phyloP scores from a whole-genome alignment of 2,329 filamentous ascomycete genomes.

The Huntiella decipiens region DNA sequence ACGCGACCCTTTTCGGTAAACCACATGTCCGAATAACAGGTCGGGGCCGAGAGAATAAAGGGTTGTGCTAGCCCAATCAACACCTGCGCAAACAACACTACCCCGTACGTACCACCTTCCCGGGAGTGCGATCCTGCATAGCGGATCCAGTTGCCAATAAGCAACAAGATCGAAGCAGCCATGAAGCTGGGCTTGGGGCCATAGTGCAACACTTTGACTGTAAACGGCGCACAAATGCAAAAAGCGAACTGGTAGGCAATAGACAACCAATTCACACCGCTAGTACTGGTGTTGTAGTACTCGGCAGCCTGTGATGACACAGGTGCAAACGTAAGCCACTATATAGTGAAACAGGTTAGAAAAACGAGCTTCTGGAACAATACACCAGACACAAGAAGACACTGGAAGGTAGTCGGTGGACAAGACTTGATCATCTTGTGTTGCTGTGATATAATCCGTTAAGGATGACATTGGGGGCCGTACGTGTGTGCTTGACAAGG shows the following conservation, averaged over 20 bases:
- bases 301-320: conserved; percentile 53
- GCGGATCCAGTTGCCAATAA: conserved; percentile 81
- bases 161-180: conserved; percentile 48
- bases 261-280: conserved; percentile 79
- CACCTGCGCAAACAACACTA: conserved; percentile 82
- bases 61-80: conserved; percentile 78
- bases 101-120: conserved; percentile 45
- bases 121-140: conserved; percentile 45
- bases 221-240: conserved; percentile 48
- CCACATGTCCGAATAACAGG: conserved; percentile 85
- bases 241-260: conserved; percentile 80
- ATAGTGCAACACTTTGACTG: conserved; percentile 59
- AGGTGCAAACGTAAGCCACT: conserved; percentile 88
- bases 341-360: conserved; percentile 3
- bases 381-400: background rate
- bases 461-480: background rate
- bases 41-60: conserved; percentile 76
- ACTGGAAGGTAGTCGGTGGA: background rate
- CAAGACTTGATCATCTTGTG: background rate
- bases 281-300: conserved; percentile 59
- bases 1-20: conserved; percentile 62
- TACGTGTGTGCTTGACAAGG: no score
- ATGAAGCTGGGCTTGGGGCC: conserved; percentile 67
- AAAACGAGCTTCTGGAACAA: background rate
- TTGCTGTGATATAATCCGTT: background rate